Conservation (phyloP, 2,329 filamentous ascomycete species). For the Epichloe baconii region DNA sequence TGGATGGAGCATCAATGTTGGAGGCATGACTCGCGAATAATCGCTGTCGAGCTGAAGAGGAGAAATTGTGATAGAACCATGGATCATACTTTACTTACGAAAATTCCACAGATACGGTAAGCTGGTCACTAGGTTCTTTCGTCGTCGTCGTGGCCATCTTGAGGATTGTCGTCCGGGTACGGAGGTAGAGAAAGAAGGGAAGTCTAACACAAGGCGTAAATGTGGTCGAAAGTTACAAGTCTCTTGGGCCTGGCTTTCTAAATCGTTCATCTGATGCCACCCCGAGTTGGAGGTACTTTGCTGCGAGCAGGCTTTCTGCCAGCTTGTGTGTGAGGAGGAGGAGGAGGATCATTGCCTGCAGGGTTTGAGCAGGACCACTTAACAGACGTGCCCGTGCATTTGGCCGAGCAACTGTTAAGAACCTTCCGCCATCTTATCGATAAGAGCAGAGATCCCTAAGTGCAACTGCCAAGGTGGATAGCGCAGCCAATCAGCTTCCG, state of each 20-base stretch:
- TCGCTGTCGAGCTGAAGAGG: background rate
- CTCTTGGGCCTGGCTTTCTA: background rate
- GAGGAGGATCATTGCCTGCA: background rate
- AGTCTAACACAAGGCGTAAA: background rate
- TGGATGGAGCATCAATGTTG: background rate
- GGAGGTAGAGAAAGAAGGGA: background rate
- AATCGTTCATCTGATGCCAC: background rate
- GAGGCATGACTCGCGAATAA: background rate
- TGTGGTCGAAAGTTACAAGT: background rate
- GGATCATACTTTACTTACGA: slow-evolving; percentile 24
- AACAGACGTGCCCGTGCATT: background rate
- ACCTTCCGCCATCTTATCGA: background rate
- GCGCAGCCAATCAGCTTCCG: slow-evolving; percentile 24
- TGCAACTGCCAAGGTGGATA: background rate
- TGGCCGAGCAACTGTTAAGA: background rate
- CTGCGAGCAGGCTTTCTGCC: background rate
- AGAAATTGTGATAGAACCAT: background rate
- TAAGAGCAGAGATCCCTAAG: background rate
- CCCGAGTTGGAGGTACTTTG: background rate
- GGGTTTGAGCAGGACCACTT: background rate
- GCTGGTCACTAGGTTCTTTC: slow-evolving; percentile 13
- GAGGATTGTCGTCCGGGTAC: background rate
- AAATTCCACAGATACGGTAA: slow-evolving; percentile 62
- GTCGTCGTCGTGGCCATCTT: background rate
- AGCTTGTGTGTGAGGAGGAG: background rate